phyloP scores from a whole-genome alignment of 257 asterid genomes.

The Primulina huaijiensis region DNA sequence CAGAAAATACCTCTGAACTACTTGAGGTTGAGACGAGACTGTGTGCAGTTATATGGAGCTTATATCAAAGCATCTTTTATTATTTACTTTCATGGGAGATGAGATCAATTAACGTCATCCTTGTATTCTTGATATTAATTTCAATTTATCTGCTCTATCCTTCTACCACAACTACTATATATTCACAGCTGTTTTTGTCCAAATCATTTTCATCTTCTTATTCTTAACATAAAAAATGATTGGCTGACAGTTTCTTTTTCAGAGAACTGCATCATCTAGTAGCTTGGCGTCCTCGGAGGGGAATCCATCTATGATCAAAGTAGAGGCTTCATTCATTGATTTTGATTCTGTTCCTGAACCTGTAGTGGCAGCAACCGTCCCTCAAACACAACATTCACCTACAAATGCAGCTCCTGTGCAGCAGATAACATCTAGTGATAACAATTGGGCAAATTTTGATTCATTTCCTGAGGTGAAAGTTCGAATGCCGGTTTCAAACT shows the following conservation, averaged over 20 bases:
- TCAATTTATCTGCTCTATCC: slow-evolving; percentile 1
- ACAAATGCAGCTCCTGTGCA: slow-evolving; percentile 40
- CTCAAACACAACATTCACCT: slow-evolving; percentile 46
- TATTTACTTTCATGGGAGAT: slow-evolving; percentile 20
- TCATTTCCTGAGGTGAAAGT: slow-evolving; percentile 57
- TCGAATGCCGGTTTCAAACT: slow-evolving; percentile 45
- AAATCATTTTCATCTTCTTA: slow-evolving; percentile 8
- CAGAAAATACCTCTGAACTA: too few relatives aligned
- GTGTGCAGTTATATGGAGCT: background rate
- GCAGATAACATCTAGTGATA: slow-evolving; percentile 41
- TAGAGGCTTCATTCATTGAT: slow-evolving; percentile 85
- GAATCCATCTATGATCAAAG: slow-evolving; percentile 63
- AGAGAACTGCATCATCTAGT: slow-evolving; percentile 91
- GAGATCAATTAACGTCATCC: slow-evolving; percentile 9
- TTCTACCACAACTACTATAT: slow-evolving; percentile 8
- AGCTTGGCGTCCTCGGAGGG: slow-evolving; percentile 84
- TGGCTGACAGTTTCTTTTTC: slow-evolving; percentile 31
- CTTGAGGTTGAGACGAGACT: too few relatives aligned
- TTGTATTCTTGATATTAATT: slow-evolving; percentile 16
- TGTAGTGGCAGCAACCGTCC: slow-evolving; percentile 37
- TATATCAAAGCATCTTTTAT: slow-evolving; percentile 9
- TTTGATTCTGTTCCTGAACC: slow-evolving; percentile 85
- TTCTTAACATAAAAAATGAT: slow-evolving; percentile 19
- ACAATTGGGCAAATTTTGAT: slow-evolving; percentile 97
- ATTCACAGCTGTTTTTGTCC: background rate